Percentiles rank a stretch among this genome's conserved stretches.
Evolutionary conservation across 2,329 filamentous ascomycete species (phyloP).

Genomic region (Fusarium sp.): DNA sequence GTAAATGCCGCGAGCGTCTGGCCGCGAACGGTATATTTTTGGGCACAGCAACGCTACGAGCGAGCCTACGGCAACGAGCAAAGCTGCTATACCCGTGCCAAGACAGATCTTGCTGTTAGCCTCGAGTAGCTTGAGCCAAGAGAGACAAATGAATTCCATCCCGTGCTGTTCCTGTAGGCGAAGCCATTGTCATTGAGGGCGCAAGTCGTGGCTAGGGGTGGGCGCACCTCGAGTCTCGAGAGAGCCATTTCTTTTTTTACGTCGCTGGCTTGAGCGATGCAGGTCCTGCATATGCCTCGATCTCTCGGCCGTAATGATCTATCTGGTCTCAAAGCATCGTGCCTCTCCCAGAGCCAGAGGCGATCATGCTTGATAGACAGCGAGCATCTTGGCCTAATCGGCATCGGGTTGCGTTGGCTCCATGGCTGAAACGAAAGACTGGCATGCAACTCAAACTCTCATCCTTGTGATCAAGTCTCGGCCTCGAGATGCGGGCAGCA

Average conservation of each 20-base stretch:
- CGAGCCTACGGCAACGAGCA: no score
- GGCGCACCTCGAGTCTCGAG: neutral
- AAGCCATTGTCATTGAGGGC: slow-evolving; percentile 11
- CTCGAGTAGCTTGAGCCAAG: slow-evolving; percentile 1
- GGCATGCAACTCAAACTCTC: slow-evolving; percentile 36
- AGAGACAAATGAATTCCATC: slow-evolving; percentile 22
- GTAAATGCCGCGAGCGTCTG: slow-evolving; percentile 29
- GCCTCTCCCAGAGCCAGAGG: neutral
- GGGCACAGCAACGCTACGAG: slow-evolving; percentile 9
- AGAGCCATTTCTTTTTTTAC: slow-evolving; percentile 23
- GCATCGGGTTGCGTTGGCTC: slow-evolving; percentile 2
- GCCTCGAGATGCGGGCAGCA: slow-evolving; percentile 4
- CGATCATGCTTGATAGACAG: slow-evolving; percentile 6
- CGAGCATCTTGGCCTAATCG: slow-evolving; percentile 9
- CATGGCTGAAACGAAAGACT: slow-evolving; percentile 41
- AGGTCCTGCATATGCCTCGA: slow-evolving; percentile 14
- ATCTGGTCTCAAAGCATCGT: slow-evolving; percentile 1
- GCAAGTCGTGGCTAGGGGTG: slow-evolving; percentile 7
- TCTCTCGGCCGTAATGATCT: neutral
- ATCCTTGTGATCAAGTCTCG: slow-evolving; percentile 17
- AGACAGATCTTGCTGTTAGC: slow-evolving; percentile 9
- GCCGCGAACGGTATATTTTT: slow-evolving; percentile 11
- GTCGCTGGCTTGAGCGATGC: slow-evolving; percentile 22
- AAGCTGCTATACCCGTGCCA: slow-evolving; percentile 12
- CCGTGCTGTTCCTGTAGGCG: slow-evolving; percentile 12